Conservation (phyloP, 2,329 filamentous ascomycete genomes). For the Aspergillus sp. region DNA sequence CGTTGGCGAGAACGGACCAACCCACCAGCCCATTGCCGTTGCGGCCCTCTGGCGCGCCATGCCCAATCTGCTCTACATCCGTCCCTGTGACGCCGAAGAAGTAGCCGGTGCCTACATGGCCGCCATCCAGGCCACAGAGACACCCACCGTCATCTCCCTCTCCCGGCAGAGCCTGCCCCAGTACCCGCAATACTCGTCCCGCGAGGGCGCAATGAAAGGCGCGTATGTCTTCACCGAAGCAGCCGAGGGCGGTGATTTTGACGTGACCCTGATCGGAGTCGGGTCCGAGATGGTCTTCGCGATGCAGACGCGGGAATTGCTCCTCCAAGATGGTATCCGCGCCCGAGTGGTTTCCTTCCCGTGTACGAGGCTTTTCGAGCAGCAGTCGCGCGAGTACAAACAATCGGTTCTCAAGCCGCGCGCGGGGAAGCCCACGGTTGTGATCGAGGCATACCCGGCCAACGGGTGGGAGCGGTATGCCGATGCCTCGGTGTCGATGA, state of each 20-base stretch:
- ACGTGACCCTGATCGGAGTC: conserved; percentile 44
- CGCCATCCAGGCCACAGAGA: conserved; percentile 4
- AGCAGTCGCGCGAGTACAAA: conserved; percentile 40
- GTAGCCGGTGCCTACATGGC: conserved; percentile 4
- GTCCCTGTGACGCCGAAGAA: conserved; percentile 9
- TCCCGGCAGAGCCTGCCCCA: conserved; percentile 4
- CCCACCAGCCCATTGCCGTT: conserved; percentile 10
- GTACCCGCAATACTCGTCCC: conserved; percentile 32
- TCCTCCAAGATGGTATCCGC: conserved; percentile 23
- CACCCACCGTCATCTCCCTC: conserved; percentile 6
- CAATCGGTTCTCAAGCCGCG: conserved; percentile 33
- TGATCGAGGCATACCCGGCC: conserved; percentile 45
- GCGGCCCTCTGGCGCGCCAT: conserved; percentile 7
- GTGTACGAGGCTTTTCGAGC: conserved; percentile 44
- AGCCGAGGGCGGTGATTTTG: conserved; percentile 24
- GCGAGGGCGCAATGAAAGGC: conserved; percentile 32
- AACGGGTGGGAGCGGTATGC: conserved; percentile 49
- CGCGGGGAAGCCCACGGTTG: conserved; percentile 33
- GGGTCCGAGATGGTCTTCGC: conserved; percentile 46
- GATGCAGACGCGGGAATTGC: conserved; percentile 34
- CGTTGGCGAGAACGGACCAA: conserved; percentile 9
- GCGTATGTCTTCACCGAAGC: conserved; percentile 34
- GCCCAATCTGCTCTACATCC: conserved; percentile 7
- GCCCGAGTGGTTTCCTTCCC: conserved; percentile 46
- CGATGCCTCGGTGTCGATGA: conserved; percentile 43